Percentiles rank a stretch among this genome's conserved stretches.
Evolutionary conservation across 192 early-diverging fungal genomes (phyloP).

Genomic region (Linnemannia elongata): DNA sequence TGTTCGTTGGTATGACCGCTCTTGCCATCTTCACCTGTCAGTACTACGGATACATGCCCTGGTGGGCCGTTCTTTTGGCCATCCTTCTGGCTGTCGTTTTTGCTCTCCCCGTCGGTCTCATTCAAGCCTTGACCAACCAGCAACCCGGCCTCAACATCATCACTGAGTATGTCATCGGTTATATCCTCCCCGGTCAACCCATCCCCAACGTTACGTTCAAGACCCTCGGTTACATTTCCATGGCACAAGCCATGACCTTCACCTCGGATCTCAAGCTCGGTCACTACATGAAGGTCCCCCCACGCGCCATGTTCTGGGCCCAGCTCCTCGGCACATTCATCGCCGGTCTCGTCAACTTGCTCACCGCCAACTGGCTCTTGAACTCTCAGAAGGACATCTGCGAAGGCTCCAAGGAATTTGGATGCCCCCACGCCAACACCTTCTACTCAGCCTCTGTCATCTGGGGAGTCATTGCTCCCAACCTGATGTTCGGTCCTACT

Average conservation of each 20-base stretch:
- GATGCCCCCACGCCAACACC: conserved; percentile 46
- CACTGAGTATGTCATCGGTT: conserved; percentile 70
- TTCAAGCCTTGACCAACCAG: conserved; percentile 65
- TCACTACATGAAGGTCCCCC: conserved; percentile 22
- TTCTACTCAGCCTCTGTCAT: conserved; percentile 76
- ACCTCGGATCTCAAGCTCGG: conserved; percentile 76
- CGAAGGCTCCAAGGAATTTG: too few species aligned
- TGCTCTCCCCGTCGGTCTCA: conserved; percentile 67
- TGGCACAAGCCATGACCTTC: conserved; percentile 83
- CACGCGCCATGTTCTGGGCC: conserved; percentile 60
- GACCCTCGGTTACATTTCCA: conserved; percentile 62
- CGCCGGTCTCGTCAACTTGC: conserved; percentile 62
- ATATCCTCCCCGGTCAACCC: conserved; percentile 63
- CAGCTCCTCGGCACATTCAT: conserved; percentile 72
- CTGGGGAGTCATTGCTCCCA: conserved; percentile 80
- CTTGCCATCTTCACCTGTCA: conserved; percentile 47
- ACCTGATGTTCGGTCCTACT: conserved; percentile 64
- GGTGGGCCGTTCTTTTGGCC: conserved; percentile 61
- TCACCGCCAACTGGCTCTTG: conserved; percentile 57
- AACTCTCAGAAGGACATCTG: conserved; percentile 9
- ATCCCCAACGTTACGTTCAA: conserved; percentile 69
- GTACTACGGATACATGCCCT: conserved; percentile 54
- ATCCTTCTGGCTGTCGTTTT: conserved; percentile 47
- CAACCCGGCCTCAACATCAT: conserved; percentile 65
- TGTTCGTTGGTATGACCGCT: conserved; percentile 49